Base-by-base conservation (phyloP, 805 yeast genomes). In the Phaffomyces thermotolerans region DNA sequence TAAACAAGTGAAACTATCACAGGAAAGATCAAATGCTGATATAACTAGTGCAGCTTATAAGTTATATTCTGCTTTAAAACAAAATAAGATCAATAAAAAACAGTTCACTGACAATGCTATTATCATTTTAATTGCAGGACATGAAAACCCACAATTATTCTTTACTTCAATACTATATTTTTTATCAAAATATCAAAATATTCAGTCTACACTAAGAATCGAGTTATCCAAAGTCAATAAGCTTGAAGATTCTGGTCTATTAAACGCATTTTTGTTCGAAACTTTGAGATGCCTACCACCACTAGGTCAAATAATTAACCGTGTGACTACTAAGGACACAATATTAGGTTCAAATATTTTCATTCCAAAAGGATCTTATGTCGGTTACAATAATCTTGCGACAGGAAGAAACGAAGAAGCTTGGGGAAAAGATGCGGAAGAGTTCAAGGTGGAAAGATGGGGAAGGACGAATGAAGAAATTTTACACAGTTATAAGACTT, bases 81-180 rank as follows among this genome's bases (percentile, higher is more conserved):
- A 48, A 8, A 71, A 67, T 0, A 41, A 48, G 4, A 62, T 78
- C 3, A 63, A 72, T 3, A 59, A 67, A 41, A 65, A 68, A 39
- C 81, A 78, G 49, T 66, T 76, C 42, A 57, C 65, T 3, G 83
- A 78, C 52, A 78, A 78, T 55, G 64, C 75, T 15, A 71, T 76
- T 8, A 77, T 78, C 15, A 62, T 76, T 4, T 57, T 78, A 52
- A 73, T 78, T 37, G 84, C 84, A 0, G 84, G 83, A 0, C 84
- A 78, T 56, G 84, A 78, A 50, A 78, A 78, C 47, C 84, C 84
- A 0, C 78, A 76, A 46, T 53, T 78, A 22, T 57, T 77, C 10
- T 51, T 77, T 47, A 66, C 73, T 1, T 72, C 79, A 0, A 52
- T 72, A 6, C 49, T 78, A 2, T 77, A 69, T 44, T 48, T 73